Conservation (phyloP, 225 moss, liverwort and hornwort species). For the Bryum argenteum region DNA sequence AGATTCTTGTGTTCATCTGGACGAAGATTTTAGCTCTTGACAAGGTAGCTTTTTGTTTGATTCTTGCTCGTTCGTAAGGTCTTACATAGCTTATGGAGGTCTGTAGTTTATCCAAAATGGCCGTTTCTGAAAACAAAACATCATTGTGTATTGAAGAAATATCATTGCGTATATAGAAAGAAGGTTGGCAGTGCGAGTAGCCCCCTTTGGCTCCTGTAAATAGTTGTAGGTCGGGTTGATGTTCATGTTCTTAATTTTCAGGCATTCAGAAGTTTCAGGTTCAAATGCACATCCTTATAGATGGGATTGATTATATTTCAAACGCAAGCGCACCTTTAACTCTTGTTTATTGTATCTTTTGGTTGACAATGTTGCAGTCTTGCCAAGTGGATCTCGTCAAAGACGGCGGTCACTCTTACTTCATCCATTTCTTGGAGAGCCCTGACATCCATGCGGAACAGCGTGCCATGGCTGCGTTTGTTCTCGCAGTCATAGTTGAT, state of each 20-base stretch:
- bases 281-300: constrained; percentile 4
- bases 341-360: constrained; percentile 15
- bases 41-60: constrained; percentile 55
- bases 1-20: constrained; percentile 99
- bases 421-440: constrained; percentile 88
- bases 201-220: constrained; percentile 1
- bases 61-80: constrained; percentile 1
- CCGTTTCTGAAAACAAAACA: constrained; percentile 1
- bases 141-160: background rate
- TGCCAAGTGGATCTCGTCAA: constrained; percentile 98
- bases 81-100: constrained; percentile 8
- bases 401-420: constrained; percentile 93
- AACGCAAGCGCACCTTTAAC: constrained; percentile 17
- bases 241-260: background rate
- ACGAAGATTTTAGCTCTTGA: constrained; percentile 97
- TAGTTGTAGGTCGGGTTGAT: constrained; percentile 1
- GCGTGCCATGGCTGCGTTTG: constrained; percentile 97
- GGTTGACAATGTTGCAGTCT: constrained; percentile 64
- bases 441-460: constrained; percentile 87
- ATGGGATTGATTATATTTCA: background rate
- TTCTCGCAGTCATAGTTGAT: constrained; percentile 92
- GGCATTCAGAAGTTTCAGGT: background rate
- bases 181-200: background rate
- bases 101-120: constrained; percentile 8
- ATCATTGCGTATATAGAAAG: background rate